These are phyloP conservation scores for Kazachstania kunashirensis DNA, from an alignment of 805 yeast genomes.

Conservation along the genomic window DNA sequence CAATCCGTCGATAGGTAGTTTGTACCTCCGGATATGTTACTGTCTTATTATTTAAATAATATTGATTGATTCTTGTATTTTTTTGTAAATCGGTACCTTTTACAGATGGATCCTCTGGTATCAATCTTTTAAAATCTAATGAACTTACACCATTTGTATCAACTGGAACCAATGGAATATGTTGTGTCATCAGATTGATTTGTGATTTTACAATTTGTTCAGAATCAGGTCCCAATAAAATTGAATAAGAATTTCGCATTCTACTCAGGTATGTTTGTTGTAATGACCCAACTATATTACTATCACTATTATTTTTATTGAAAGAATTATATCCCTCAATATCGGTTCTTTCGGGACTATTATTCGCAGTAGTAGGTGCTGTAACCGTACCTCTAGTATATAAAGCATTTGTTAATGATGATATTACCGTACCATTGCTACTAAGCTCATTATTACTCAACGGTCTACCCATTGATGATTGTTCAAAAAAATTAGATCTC, in stretches of 20 bases:
- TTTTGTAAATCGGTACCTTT: slow-evolving; percentile 8
- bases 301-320: no score
- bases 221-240: slow-evolving; percentile 23
- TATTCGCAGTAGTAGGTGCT: no score
- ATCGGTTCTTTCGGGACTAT: no score
- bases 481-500: no score
- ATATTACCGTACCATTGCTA: no score
- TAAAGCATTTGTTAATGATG: no score
- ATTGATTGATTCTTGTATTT: slow-evolving; percentile 45
- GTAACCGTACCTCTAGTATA: no score
- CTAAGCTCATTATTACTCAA: no score
- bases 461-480: no score
- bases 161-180: slow-evolving; percentile 27
- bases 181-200: slow-evolving; percentile 22
- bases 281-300: no score
- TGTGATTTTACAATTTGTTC: slow-evolving; percentile 19
- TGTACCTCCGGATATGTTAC: slow-evolving; percentile 52
- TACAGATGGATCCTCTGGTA: slow-evolving; percentile 11
- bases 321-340: no score
- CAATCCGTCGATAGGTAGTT: slow-evolving; percentile 6
- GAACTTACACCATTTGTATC: slow-evolving; percentile 9
- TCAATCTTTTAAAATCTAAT: slow-evolving; percentile 16
- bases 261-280: no score
- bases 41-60: slow-evolving; percentile 45
- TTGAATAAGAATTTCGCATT: slow-evolving; percentile 18